phyloP scores from a whole-genome alignment of 345 rosid genomes.

The Ricinus communis region DNA sequence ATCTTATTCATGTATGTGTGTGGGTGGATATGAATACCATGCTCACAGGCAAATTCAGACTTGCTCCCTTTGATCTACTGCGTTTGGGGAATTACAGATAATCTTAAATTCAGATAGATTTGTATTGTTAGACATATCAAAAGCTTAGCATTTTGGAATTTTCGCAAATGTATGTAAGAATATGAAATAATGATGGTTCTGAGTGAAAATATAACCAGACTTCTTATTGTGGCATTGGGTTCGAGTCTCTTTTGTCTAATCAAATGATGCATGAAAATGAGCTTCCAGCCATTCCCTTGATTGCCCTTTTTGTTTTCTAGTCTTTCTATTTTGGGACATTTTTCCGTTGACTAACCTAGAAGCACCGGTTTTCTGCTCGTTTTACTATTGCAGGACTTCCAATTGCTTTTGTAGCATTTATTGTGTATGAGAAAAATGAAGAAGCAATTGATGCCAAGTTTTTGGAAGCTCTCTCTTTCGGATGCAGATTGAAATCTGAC shows the following conservation, averaged over 20 bases:
- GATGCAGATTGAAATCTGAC: constrained; percentile 48
- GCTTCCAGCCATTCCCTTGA: neutral
- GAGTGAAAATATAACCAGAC: neutral
- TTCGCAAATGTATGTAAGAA: neutral
- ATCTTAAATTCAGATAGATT: neutral
- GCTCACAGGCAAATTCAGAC: neutral
- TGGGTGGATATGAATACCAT: neutral
- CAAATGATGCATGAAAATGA: neutral
- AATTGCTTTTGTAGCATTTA: constrained; percentile 51
- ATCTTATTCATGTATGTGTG: too few species aligned
- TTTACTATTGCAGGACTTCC: constrained; percentile 57
- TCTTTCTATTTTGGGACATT: neutral
- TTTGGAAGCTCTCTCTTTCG: constrained; percentile 39
- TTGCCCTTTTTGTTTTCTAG: neutral
- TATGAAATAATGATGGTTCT: neutral
- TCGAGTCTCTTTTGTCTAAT: neutral
- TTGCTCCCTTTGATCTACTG: neutral
- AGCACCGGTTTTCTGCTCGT: neutral
- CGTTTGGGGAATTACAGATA: neutral
- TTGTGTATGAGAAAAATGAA: constrained; percentile 62
- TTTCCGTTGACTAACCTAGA: neutral
- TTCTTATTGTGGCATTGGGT: neutral
- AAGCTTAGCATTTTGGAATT: neutral
- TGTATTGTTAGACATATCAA: neutral
- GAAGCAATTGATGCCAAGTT: constrained; percentile 56